phyloP scores from a whole-genome alignment of 805 yeast species.

The Candida mattraensis region DNA sequence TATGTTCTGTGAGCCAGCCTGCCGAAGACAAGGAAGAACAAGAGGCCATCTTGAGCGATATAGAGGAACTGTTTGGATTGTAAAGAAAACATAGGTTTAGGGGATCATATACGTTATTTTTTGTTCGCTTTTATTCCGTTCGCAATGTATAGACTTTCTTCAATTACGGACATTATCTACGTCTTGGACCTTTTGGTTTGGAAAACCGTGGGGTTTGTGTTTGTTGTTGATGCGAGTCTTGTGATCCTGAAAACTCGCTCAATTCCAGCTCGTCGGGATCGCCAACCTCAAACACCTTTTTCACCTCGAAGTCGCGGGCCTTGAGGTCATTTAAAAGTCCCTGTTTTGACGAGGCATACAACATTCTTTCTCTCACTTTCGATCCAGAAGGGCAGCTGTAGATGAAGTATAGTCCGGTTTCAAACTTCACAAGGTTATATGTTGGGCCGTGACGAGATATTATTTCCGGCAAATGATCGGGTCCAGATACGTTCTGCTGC shows the following conservation, averaged over 20 bases:
- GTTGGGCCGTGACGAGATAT: constrained; percentile 50
- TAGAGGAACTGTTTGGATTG: no score
- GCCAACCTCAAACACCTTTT: constrained; percentile 64
- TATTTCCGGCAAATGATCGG: constrained; percentile 28
- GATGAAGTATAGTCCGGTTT: constrained; percentile 52
- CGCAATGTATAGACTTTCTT: no score
- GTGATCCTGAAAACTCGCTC: constrained; percentile 38
- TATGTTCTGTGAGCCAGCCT: no score
- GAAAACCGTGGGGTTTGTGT: constrained; percentile 35
- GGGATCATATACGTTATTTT: no score
- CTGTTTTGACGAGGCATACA: constrained; percentile 79
- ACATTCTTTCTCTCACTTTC: constrained; percentile 86
- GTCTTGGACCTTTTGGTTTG: constrained; percentile 74
- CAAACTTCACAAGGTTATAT: constrained; percentile 54
- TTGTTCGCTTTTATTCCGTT: not conserved
- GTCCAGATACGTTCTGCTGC: constrained; percentile 2
- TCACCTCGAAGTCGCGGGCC: constrained; percentile 37
- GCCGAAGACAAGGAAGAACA: no score
- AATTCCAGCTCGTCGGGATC: constrained; percentile 69
- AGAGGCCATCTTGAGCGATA: no score
- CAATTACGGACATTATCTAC: constrained; percentile 33
- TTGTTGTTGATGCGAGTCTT: constrained; percentile 12
- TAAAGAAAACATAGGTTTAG: no score
- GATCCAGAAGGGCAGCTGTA: constrained; percentile 91
- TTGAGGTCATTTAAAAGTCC: constrained; percentile 56